Percentiles rank a stretch among this genome's conserved stretches.
phyloP scores from a whole-genome alignment of 805 yeast species.

The Priceomyces fermenticarens region DNA sequence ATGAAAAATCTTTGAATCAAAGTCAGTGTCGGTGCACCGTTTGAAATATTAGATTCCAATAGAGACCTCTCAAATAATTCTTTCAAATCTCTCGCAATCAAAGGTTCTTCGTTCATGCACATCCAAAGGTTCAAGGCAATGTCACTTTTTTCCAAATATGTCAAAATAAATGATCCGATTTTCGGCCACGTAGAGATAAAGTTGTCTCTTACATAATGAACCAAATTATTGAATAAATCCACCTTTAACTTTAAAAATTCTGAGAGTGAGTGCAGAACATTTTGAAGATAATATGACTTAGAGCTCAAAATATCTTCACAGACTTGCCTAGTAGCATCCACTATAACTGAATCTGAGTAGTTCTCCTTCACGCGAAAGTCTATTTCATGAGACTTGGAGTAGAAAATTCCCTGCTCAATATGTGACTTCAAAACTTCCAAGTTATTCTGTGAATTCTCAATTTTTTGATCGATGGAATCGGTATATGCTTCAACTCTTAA shows the following conservation, averaged over 20 bases:
- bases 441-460: constrained; percentile 5
- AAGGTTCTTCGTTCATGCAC: constrained; percentile 10
- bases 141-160: constrained; percentile 31
- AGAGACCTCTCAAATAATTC: constrained; percentile 5
- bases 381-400: constrained; percentile 45
- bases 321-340: constrained; percentile 44
- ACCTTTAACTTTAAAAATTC: constrained; percentile 53
- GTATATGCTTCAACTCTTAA: constrained; percentile 53
- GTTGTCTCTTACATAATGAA: constrained; percentile 44
- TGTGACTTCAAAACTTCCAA: constrained; percentile 57
- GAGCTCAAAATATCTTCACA: constrained; percentile 57
- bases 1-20: constrained; percentile 25
- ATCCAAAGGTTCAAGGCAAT: constrained; percentile 48
- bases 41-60: constrained; percentile 1
- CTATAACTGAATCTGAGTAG: constrained; percentile 12
- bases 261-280: constrained; percentile 46
- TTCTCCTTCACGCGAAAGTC: constrained; percentile 41
- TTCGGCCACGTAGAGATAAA: constrained; percentile 36
- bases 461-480: constrained; percentile 6
- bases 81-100: constrained; percentile 3
- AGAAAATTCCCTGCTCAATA: constrained; percentile 81
- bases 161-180: constrained; percentile 34
- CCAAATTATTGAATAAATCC: constrained; percentile 41
- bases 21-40: not conserved
- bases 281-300: constrained; percentile 54